Percentiles rank a stretch among this genome's conserved stretches.
phyloP scores from a whole-genome alignment of 306 rosid genomes.

The barrel medic (Medicago truncatula) region MtrunA17r5.0-ANR NC_053042.1:43827001-43827500 shows the following conservation, averaged over 20 bases:
- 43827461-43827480: background rate
- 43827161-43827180: constrained; percentile 76
- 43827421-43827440: constrained; percentile 39
- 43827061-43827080: constrained; percentile 94
- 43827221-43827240: constrained; percentile 11
- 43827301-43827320: constrained; percentile 88
- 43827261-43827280: constrained; percentile 80
- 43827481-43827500: background rate
- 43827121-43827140: constrained; percentile 91
- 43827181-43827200: background rate
- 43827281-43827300: constrained; percentile 84
- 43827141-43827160: constrained; percentile 90
- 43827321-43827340: constrained; percentile 92
- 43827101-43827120: constrained; percentile 81
- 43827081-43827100: constrained; percentile 85
- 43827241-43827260: background rate
- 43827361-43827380: constrained; percentile 95
- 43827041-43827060: constrained; percentile 93
- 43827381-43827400: constrained; percentile 73
- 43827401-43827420: constrained; percentile 16
- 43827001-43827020: constrained; percentile 96
- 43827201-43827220: background rate
- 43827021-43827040: constrained; percentile 93
- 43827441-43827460: constrained; percentile 6
- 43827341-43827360: constrained; percentile 93